A percentile compares a stretch with the other conserved stretches of the same genome.
Conservation (phyloP, 2,329 filamentous ascomycete species). For the Ophiocordyceps camponoti-saundersi region DNA sequence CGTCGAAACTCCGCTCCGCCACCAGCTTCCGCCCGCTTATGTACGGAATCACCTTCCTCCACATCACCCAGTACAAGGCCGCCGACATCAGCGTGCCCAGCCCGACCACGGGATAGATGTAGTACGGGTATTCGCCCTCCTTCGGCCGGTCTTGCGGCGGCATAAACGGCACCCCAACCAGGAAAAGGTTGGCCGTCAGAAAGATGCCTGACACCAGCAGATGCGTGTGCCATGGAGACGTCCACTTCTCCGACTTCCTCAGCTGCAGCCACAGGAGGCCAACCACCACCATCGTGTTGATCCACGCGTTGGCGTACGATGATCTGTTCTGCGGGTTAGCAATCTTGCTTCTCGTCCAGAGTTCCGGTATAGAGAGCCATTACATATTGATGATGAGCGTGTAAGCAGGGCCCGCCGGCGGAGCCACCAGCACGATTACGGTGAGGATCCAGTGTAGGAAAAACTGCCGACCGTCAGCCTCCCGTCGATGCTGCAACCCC, state of each 20-base stretch:
- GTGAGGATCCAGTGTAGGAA: constrained; percentile 1
- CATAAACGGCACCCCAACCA: constrained; percentile 36
- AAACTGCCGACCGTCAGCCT: not conserved
- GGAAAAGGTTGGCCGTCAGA: constrained; percentile 31
- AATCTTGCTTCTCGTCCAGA: not conserved
- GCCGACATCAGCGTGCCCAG: constrained; percentile 33
- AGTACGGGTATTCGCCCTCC: constrained; percentile 35
- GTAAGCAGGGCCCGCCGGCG: not conserved
- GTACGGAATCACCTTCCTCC: constrained; percentile 31
- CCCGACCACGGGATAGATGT: constrained; percentile 36
- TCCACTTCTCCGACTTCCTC: constrained; percentile 32
- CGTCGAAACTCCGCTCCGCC: constrained; percentile 22
- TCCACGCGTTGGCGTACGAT: constrained; percentile 36
- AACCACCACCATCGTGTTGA: constrained; percentile 31
- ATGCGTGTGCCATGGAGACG: constrained; percentile 32
- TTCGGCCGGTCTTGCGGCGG: constrained; percentile 30
- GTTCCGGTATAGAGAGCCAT: not conserved
- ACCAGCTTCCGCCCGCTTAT: constrained; percentile 32
- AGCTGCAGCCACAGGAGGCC: constrained; percentile 35
- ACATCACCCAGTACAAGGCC: constrained; percentile 32
- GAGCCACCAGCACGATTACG: not conserved
- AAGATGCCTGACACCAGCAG: constrained; percentile 30
- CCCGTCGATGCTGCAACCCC: not conserved
- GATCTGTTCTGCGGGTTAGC: constrained; percentile 9
- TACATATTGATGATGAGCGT: constrained; percentile 2